Evolutionary conservation across 495 filamentous ascomycete genomes (phyloP), one percentile per base, ranked within the genome.

Genomic region (Penicillium nucicola): DNA sequence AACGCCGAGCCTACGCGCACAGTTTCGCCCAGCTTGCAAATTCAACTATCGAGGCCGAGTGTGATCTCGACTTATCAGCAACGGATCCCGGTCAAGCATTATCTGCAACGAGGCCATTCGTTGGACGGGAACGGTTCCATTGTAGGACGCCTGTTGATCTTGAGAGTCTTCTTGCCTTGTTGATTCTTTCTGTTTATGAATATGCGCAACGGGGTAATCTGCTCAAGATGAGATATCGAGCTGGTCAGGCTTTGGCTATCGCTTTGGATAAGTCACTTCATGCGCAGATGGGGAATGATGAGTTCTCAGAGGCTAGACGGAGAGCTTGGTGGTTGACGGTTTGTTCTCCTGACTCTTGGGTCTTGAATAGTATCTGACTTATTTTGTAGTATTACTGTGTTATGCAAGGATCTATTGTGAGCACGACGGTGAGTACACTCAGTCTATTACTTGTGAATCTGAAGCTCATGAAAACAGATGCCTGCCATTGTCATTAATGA

Each of bases 311-410:
- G 55, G 78, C 78, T 39, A 74, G 74, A 56, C 67, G 77, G 28
- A 72, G 80, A 55, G 72, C 75, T 38, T 84, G 81, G 81, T 84
- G 81, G 81, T 83, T 83, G 80, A 84, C 80, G 45, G 77, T 78
- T 68, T 31, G 62, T 20, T 2, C 13, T 25, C 32, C 30, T 13
- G 2, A 4, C 9, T 19, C 3, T 40, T 6, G 9, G 12, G 19
- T 36, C 10, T 1, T 35, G 14, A 15, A 34, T 48, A 25, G 18
- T 42, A 4, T 32, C 58, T 64, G 23, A 66, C 45, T 19, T 19
- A 1, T 49, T 5, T 13, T 17, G 12, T 58, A 80, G 77, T 83
- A 82, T 54, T 78, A 82, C 31, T 80, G 71, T 60, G 78, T 81
- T 35, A 72, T 79, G 32, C 81, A 84, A 64, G 76, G 77, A 3